Base-by-base conservation (phyloP, 495 filamentous ascomycete species). In the Parathielavia appendiculata region DNA sequence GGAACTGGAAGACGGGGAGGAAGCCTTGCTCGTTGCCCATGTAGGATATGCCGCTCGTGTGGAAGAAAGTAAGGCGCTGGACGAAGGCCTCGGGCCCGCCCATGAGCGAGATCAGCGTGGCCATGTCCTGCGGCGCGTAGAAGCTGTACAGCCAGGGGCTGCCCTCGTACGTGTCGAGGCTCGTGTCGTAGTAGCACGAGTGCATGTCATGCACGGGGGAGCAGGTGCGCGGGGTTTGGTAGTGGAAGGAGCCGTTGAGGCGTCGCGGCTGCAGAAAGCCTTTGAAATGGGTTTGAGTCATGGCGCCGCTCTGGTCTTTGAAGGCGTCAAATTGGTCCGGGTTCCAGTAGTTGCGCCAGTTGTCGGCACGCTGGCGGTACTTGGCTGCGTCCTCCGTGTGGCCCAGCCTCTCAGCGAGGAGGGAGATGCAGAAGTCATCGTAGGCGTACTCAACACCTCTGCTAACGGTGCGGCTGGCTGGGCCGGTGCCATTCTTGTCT, bases 1-100 rank as follows among this genome's bases (percentile, higher is more conserved):
- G 86, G 68, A 86, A 90, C 68, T 88, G 85, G 63, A 79, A 89
- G 0, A 85, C 78, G 2, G 84, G 79, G n/a, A 91, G 71, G 60
- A 89, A 89, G 5, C 82, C 80, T 38, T 85, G 86, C 66, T 91
- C 87, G 66, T 91, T 87, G 16, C 86, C 85, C 60, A 90, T 81
- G 64, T 90, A 86, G 16, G 83, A 78, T 14, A 90, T 78, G 0
- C 83, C 82, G 36, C 71, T 73, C 10, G 78, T 71, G 68, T 89
- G 86, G 56, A 88, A 81, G 69, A 79, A 90, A 51, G 78, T 71
- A 0, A 91, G 76, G 0, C 87, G 78, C 16, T 78, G 67, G 17
- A 83, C 76, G 59, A 89, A 90, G 13, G 63, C 58, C 0, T 78
- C 69, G 0, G 73, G 69, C 0, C 87, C 87, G 7, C 86, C 86